Evolutionary conservation across 1,284 basidiomycete genomes (phyloP).

Genomic region (Agroathelia rolfsii): DNA sequence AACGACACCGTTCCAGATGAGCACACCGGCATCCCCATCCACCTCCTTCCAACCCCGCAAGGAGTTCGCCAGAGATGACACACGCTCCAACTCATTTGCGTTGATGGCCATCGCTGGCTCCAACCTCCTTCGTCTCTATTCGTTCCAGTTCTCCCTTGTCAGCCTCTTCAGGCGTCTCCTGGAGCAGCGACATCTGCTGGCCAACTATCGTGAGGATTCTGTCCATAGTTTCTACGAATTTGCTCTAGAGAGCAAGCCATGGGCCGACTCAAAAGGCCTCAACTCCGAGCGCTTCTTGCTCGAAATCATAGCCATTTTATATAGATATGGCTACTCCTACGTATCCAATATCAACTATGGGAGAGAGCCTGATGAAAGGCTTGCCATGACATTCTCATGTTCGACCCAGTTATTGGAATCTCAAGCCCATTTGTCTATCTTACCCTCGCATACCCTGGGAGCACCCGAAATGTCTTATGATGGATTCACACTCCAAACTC

Average conservation of each 20-base stretch:
- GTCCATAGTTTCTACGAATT: conserved; percentile 58
- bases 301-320: conserved; percentile 52
- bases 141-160: conserved; percentile 46
- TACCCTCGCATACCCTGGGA: conserved; percentile 25
- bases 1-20: too few relatives aligned
- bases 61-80: conserved; percentile 55
- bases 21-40: too few relatives aligned
- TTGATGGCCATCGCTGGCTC: conserved; percentile 56
- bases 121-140: conserved; percentile 56
- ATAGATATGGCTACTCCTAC: conserved; percentile 52
- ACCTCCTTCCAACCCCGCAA: conserved; percentile 58
- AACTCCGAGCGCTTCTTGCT: conserved; percentile 59
- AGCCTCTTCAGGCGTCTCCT: conserved; percentile 44
- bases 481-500: too few relatives aligned
- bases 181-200: conserved; percentile 34
- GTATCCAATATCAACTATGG: conserved; percentile 69
- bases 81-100: conserved; percentile 47
- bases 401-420: conserved; percentile 19
- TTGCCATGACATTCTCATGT: conserved; percentile 59
- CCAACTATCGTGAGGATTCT: conserved; percentile 42
- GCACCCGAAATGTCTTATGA: conserved; percentile 27
- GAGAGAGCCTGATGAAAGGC: conserved; percentile 60
- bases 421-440: too few relatives aligned
- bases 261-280: conserved; percentile 56
- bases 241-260: conserved; percentile 56